These are phyloP conservation scores for Talaromyces proteolyticus DNA, from an alignment of 495 filamentous ascomycete species.

Conservation along the genomic window DNA sequence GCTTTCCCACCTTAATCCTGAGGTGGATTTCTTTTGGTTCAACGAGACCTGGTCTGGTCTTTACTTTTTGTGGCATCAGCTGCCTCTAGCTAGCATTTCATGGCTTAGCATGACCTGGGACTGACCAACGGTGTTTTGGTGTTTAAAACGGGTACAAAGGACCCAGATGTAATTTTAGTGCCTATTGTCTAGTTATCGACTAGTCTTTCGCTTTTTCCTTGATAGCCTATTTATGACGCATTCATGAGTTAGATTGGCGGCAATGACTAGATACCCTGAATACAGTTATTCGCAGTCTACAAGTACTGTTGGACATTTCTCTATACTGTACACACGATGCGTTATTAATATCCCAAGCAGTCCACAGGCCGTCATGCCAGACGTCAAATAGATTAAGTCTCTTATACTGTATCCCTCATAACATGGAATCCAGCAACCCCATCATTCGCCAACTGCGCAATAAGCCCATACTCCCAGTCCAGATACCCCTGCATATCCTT, in stretches of 20 bases:
- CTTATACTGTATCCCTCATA: too few species aligned
- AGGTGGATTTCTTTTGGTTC: too few species aligned
- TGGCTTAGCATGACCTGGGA: slow-evolving; percentile 14
- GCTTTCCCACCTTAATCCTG: too few species aligned
- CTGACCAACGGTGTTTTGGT: slow-evolving; percentile 19
- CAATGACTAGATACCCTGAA: slow-evolving; percentile 5
- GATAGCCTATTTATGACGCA: slow-evolving; percentile 4
- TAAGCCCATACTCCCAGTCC: slow-evolving; percentile 23
- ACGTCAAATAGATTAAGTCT: too few species aligned
- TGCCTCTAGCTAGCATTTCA: slow-evolving; percentile 8
- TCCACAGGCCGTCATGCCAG: too few species aligned
- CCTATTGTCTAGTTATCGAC: slow-evolving; percentile 14
- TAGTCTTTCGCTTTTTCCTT: slow-evolving; percentile 3
- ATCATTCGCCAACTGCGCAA: slow-evolving; percentile 21
- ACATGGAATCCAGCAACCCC: slow-evolving; percentile 19
- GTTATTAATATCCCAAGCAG: too few species aligned
- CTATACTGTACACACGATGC: too few species aligned
- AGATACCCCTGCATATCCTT: slow-evolving; percentile 23
- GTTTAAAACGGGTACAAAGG: too few species aligned
- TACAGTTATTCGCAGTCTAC: neutral
- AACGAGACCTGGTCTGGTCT: too few species aligned
- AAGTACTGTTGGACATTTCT: too few species aligned
- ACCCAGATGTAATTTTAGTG: slow-evolving; percentile 26
- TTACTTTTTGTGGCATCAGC: slow-evolving; percentile 13
- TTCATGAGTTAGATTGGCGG: slow-evolving; percentile 6